Conservation (phyloP, 2,329 filamentous ascomycete species). For the Zymoseptoria pseudotritici region DNA sequence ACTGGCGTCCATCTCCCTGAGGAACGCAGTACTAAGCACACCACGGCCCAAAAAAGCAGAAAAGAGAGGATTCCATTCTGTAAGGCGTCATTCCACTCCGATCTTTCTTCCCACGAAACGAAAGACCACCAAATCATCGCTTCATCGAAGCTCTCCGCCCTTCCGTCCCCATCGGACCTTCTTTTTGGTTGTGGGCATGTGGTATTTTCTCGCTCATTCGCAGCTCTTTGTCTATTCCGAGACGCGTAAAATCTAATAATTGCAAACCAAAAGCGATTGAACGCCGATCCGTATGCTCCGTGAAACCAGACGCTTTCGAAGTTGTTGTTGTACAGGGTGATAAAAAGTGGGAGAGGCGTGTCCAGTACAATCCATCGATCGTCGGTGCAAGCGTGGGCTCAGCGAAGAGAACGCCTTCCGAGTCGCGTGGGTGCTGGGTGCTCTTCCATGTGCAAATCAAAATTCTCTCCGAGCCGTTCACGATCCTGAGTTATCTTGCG, state of each 20-base stretch:
- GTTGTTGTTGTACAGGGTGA: constrained; percentile 15
- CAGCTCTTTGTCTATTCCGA: constrained; percentile 16
- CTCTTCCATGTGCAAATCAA: constrained; percentile 6
- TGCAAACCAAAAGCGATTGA: constrained; percentile 1
- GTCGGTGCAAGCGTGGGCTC: constrained; percentile 24
- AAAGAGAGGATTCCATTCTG: neutral
- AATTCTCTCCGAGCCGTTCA: neutral
- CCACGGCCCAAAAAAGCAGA: neutral
- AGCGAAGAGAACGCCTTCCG: constrained; percentile 27
- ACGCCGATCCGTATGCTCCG: constrained; percentile 14
- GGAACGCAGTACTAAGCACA: neutral
- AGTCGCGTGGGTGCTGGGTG: neutral
- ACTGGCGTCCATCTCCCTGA: neutral
- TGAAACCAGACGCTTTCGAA: constrained; percentile 10
- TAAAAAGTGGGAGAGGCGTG: constrained; percentile 1
- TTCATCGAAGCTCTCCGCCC: neutral
- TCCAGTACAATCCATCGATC: neutral
- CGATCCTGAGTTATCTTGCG: constrained; percentile 15
- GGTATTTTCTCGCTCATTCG: neutral
- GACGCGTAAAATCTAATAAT: neutral
- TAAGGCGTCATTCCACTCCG: neutral
- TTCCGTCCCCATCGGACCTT: neutral
- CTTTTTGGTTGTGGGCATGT: neutral
- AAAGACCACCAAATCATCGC: neutral
- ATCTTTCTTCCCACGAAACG: neutral